A percentile compares a stretch with the other conserved stretches of the same genome.
These are phyloP conservation scores for Begonia fuchsioides DNA, from an alignment of 306 rosid genomes.

Conservation along the genomic window DNA sequence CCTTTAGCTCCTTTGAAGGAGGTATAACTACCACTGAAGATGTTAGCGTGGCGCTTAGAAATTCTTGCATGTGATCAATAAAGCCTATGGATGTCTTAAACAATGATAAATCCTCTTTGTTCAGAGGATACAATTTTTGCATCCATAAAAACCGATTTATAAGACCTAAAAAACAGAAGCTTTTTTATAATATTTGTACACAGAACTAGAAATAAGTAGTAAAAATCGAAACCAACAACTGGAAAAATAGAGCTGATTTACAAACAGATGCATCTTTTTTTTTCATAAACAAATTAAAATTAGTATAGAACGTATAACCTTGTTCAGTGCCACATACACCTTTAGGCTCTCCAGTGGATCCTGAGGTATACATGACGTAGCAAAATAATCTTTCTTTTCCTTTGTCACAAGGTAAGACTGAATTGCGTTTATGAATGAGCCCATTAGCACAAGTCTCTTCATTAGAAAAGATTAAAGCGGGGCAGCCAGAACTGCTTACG, in stretches of 20 bases:
- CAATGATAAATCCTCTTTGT: slow-evolving; percentile 45
- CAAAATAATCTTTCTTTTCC: slow-evolving; percentile 48
- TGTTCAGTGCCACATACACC: slow-evolving; percentile 82
- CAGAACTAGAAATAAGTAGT: neutral
- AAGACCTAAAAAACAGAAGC: slow-evolving; percentile 38
- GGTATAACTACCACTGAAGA: slow-evolving; percentile 64
- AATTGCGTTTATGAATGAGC: slow-evolving; percentile 11
- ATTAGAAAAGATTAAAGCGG: slow-evolving; percentile 36
- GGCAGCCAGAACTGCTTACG: slow-evolving; percentile 15
- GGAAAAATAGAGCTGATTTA: too few species aligned
- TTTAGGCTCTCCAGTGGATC: slow-evolving; percentile 86
- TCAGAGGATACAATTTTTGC: slow-evolving; percentile 61
- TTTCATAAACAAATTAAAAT: slow-evolving; percentile 1
- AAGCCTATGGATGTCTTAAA: slow-evolving; percentile 81
- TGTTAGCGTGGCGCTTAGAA: slow-evolving; percentile 60
- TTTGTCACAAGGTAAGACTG: slow-evolving; percentile 37
- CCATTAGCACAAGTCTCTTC: slow-evolving; percentile 22
- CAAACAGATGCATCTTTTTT: too few species aligned
- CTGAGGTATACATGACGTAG: slow-evolving; percentile 83
- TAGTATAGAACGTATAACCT: slow-evolving; percentile 23
- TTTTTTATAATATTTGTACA: neutral
- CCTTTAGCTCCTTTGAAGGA: slow-evolving; percentile 42
- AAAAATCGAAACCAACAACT: too few species aligned
- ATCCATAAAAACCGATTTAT: slow-evolving; percentile 74
- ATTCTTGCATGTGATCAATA: slow-evolving; percentile 85